phyloP scores from a whole-genome alignment of 257 asterid genomes.

The Salvia hispanica region DNA sequence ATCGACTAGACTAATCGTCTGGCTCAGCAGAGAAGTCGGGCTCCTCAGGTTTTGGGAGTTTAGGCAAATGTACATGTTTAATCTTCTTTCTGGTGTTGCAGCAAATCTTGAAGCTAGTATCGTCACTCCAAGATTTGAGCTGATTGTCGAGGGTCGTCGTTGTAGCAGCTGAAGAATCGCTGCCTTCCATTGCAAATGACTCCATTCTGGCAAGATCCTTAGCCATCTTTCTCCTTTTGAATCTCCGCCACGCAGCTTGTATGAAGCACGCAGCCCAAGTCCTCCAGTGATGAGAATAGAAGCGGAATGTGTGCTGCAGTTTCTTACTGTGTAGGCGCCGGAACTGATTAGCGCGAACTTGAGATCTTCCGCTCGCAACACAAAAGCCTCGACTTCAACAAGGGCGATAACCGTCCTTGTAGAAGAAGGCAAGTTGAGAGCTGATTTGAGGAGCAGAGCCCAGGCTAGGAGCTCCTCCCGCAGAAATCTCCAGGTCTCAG shows the following conservation, averaged over 20 bases:
- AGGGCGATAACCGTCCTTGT: slow-evolving; percentile 88
- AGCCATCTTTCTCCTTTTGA: slow-evolving; percentile 64
- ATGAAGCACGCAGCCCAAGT: slow-evolving; percentile 95
- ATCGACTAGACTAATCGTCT: slow-evolving; percentile 51
- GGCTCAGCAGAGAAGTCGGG: slow-evolving; percentile 81
- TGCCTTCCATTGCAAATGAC: slow-evolving; percentile 52
- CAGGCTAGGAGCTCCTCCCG: slow-evolving; percentile 96
- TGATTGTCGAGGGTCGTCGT: slow-evolving; percentile 40
- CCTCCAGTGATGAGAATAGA: slow-evolving; percentile 93
- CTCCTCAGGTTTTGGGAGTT: slow-evolving; percentile 81
- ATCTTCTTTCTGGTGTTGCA: slow-evolving; percentile 79
- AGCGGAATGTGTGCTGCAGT: slow-evolving; percentile 89
- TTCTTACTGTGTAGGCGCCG: slow-evolving; percentile 94
- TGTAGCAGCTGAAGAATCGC: slow-evolving; percentile 26
- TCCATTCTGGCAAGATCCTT: slow-evolving; percentile 71
- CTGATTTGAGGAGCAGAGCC: slow-evolving; percentile 90
- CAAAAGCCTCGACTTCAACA: slow-evolving; percentile 85
- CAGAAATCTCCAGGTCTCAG: slow-evolving; percentile 90
- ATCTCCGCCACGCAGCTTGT: slow-evolving; percentile 87
- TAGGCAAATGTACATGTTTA: slow-evolving; percentile 64
- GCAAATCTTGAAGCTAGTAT: slow-evolving; percentile 89
- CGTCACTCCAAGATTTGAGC: slow-evolving; percentile 65
- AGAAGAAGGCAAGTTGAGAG: slow-evolving; percentile 75
- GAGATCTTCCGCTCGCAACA: slow-evolving; percentile 86
- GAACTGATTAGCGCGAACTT: slow-evolving; percentile 87